Evolutionary conservation across 768 basidiomycete species (phyloP), one percentile per base, ranked within the genome.

Genomic region (Hemileccinum rubropunctum): DNA sequence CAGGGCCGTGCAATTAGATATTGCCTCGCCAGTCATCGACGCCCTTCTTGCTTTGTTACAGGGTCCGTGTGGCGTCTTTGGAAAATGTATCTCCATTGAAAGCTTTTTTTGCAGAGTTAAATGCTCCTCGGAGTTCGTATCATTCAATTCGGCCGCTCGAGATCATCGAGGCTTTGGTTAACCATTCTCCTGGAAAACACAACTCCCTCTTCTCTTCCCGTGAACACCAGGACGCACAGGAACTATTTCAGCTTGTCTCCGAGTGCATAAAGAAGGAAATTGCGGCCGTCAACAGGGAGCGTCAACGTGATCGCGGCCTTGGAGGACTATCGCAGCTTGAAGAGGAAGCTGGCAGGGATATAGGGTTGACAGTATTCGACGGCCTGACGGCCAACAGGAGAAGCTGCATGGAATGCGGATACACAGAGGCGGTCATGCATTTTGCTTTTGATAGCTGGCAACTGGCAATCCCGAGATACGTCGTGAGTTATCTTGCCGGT

Each of bases 171-270:
- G 86, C 84, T 3, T 77, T 95, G 27, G 80, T 82, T 15, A 65
- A 73, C 18, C 75, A 78, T 52, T 72, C 78, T 33, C 67, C 74
- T 30, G 78, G 78, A 43, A 79, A 78, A 61, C 66, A 76, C 54
- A 78, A 78, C 57, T 77, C 86, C 0, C 76, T 93, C 11, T 86
- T 95, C 67, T 82, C 83, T 56, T 92, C 92, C 1, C 84, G 91
- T 12, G 93, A 97, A 64, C 95, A 98, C 65, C 95, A 98, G 71
- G 95, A 98, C 65, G 95, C 95, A 5, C 95, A 98, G 63, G 95
- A 98, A 64, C 78, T 98, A n/a, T 98, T 97, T 72, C 87, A 95
- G 58, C 83, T 98, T 28, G 74, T 98, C 9, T 88, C 93, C 1
- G 93, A 95, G 65, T 88, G 84, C 45, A 77, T 98, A 58, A 91